These are phyloP conservation scores for Phytophthora brassicae DNA, from an alignment of 352 stramenopile genomes.

Conservation along the genomic window DNA sequence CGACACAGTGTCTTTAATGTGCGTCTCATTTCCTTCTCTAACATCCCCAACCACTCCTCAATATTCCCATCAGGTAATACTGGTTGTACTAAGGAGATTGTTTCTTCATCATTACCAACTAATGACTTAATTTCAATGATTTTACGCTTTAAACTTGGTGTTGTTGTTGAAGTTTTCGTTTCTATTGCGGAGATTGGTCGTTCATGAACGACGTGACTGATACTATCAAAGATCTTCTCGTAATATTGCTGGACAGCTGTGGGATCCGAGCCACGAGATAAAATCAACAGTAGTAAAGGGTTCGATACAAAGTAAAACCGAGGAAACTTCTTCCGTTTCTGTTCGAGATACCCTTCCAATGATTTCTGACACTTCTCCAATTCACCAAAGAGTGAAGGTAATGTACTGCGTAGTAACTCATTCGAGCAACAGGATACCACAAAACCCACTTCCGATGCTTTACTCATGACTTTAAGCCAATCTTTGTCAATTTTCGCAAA, in stretches of 20 bases:
- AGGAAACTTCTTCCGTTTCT: conserved; percentile 91
- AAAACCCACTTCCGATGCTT: conserved; percentile 75
- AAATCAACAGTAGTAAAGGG: conserved; percentile 86
- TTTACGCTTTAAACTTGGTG: conserved; percentile 44
- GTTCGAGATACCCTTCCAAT: conserved; percentile 90
- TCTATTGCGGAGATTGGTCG: conserved; percentile 14
- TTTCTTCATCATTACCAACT: conserved; percentile 70
- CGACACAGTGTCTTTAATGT: conserved; percentile 71
- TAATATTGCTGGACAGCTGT: conserved; percentile 83
- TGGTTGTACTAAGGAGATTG: conserved; percentile 55
- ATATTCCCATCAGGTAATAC: conserved; percentile 79
- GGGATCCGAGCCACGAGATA: conserved; percentile 85
- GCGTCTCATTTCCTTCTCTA: conserved; percentile 72
- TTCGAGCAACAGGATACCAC: conserved; percentile 84
- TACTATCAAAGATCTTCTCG: conserved; percentile 86
- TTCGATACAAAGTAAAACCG: conserved; percentile 94
- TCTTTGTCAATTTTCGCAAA: conserved; percentile 93
- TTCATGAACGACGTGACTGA: conserved; percentile 80
- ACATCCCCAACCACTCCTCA: conserved; percentile 74
- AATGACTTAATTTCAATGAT: conserved; percentile 82
- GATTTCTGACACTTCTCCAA: conserved; percentile 93
- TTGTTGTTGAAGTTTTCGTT: conserved; percentile 10
- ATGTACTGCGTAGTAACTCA: conserved; percentile 78
- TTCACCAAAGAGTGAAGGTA: conserved; percentile 88
- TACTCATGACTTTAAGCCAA: conserved; percentile 90